These are phyloP conservation scores for Tubosaeta sp. DNA, from an alignment of 768 basidiomycete genomes.

Conservation along the genomic window DNA sequence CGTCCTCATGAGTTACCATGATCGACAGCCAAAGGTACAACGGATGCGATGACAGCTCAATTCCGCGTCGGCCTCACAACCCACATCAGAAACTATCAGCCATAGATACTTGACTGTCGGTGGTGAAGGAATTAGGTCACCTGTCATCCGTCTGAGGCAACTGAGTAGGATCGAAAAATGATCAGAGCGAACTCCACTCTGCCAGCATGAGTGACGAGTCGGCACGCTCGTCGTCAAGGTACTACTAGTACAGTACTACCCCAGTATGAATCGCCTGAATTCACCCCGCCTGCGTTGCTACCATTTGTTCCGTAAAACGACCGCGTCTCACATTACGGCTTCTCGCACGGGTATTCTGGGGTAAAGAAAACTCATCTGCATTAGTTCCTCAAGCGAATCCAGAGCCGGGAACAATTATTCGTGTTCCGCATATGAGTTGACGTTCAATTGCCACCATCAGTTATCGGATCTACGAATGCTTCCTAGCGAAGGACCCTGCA, in stretches of 20 bases:
- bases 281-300: neutral
- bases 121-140: neutral
- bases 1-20: neutral
- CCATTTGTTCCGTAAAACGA: neutral
- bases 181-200: neutral
- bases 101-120: neutral
- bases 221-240: neutral
- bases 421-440: too few species aligned
- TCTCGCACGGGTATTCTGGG: too few species aligned
- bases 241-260: too few species aligned
- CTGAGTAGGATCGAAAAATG: neutral
- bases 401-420: too few species aligned
- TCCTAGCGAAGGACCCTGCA: too few species aligned
- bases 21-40: neutral
- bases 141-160: neutral
- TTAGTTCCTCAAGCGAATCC: too few species aligned
- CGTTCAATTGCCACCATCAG: too few species aligned
- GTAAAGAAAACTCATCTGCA: too few species aligned
- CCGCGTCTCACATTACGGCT: too few species aligned
- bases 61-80: neutral
- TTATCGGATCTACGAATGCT: too few species aligned
- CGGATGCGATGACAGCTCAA: neutral
- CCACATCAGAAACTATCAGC: neutral
- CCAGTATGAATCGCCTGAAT: neutral
- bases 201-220: neutral